Evolutionary conservation across 2,329 filamentous ascomycete genomes (phyloP).

Genomic region (Elsinoe ampelina): DNA sequence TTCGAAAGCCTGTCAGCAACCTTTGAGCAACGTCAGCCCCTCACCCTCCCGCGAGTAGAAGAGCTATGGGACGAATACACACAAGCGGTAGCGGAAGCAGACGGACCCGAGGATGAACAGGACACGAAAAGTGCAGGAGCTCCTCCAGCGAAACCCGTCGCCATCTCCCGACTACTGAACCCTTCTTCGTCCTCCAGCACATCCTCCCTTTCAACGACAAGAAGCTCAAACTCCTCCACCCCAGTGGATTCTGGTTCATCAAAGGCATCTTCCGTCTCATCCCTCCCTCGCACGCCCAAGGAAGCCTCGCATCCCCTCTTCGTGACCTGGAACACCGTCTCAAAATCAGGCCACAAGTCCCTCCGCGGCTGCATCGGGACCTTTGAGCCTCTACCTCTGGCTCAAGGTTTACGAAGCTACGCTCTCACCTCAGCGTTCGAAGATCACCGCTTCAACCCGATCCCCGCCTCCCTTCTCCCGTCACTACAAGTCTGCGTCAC

Average conservation of each 20-base stretch:
- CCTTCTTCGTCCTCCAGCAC: slow-evolving; percentile 21
- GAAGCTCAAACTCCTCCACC: slow-evolving; percentile 20
- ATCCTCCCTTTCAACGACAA: slow-evolving; percentile 18
- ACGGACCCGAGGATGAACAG: slow-evolving; percentile 21
- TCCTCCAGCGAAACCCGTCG: slow-evolving; percentile 30
- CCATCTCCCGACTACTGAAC: slow-evolving; percentile 36
- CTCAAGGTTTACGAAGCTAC: slow-evolving; percentile 66
- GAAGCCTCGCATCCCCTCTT: slow-evolving; percentile 60
- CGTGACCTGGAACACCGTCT: slow-evolving; percentile 84
- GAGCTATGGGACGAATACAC: slow-evolving; percentile 53
- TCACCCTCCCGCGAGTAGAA: slow-evolving; percentile 61
- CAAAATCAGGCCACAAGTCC: slow-evolving; percentile 49
- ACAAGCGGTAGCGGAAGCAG: slow-evolving; percentile 33
- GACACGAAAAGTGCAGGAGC: slow-evolving; percentile 23
- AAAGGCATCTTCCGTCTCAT: slow-evolving; percentile 36
- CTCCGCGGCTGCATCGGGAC: slow-evolving; percentile 95
- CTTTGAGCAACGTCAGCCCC: slow-evolving; percentile 59
- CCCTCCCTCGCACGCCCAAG: slow-evolving; percentile 22
- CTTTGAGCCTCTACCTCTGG: slow-evolving; percentile 68
- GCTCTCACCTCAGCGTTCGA: slow-evolving; percentile 69
- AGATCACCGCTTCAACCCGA: slow-evolving; percentile 53
- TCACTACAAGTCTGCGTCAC: slow-evolving; percentile 65
- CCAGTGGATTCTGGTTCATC: slow-evolving; percentile 39
- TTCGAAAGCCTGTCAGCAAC: slow-evolving; percentile 77
- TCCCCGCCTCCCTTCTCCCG: slow-evolving; percentile 57